Base-by-base conservation (phyloP, 495 filamentous ascomycete genomes). In the Cenococcum geophilum region DNA sequence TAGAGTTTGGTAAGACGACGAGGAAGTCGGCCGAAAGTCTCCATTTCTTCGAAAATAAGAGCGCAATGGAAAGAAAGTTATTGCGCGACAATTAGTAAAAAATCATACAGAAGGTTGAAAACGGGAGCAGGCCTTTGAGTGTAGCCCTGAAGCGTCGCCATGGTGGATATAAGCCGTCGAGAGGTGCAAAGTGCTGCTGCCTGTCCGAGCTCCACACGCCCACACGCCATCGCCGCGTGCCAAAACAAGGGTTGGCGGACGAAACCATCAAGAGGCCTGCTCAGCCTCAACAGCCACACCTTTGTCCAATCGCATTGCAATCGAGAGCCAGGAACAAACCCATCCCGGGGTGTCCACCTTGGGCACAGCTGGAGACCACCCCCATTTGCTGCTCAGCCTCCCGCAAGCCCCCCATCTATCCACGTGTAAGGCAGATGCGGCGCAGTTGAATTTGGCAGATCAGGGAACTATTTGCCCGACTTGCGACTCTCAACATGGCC, bases 1-100 rank as follows among this genome's bases (percentile, higher is more conserved):
- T 95, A 96, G 67, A 95, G 82, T 73, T 92, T 86, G 52, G 90
- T 93, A 42, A 96, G 80, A 62, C 89, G 85, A 61, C 86, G 82
- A 72, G 83, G 82, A n/a, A 64, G 54, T 37, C 58, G 49, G 48
- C 57, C 50, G 18, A 67, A 40, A 16, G 65, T 64, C 34, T 64
- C 61, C 65, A 68, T 68, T 52, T 32, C 27, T 16, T 58, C 16
- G n/a, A 18, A 14, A 20, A 18, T 12, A 1, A 14, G 9, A 22
- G 45, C 8, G 49, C 49, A 27, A 52, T 32, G 49, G 16, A 52
- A 52, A 32, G 21, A 52, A 16, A 9, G 25, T 16, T 52, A 20
- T 18, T 1, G 21, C 18, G 49, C 49, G 25, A 32, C 14, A 25
- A 52, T 16, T 23, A 52, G 11, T 8, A 25, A 0, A 27, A 27